Evolutionary conservation across 805 yeast genomes (phyloP), one percentile per base, ranked within the genome.

Genomic region (Lipomyces yamanashiensis): DNA sequence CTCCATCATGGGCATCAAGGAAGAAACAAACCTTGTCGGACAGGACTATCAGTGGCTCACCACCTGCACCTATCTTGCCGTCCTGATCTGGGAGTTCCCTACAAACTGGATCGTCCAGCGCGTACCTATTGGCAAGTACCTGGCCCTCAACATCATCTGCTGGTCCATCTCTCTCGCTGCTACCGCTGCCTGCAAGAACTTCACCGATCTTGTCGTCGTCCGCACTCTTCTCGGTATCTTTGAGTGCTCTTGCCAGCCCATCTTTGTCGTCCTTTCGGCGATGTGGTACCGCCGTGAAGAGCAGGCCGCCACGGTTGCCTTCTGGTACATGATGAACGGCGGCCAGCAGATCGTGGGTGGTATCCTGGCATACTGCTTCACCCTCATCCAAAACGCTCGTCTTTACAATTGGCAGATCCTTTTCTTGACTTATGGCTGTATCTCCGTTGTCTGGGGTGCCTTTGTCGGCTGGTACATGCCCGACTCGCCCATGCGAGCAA

Each of bases 181-280:
- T 17, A 57, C 84, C 23, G 85, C 79, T 63, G 78, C 79, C 2
- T 76, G 78, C 15, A 74, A 79, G 51, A 68, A 77, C n/a, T 81
- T 78, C 70, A 79, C 80, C 5, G 76, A 80, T 7, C 76, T 83
- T 17, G 75, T 81, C 76, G 74, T 78, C 6, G 74, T 79, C 0
- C 71, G 86, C 55, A 72, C 78, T 13, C 70, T 83, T 13, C 72
- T 82, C 2, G 86, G 86, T 10, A 70, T 78, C 23, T 78, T 81
- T 57, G 87, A 84, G 68, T 67, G 80, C 2, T 78, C 84, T 1
- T 78, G 84, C 55, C 84, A 45, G 47, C 86, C 86, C 0, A 85
- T 87, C 0, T 79, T 84, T 54, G 79, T 85, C 59, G 76, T 85
- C 34, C 79, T 86, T 49, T 83, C 86, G 44, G 82, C 87, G 34